Evolutionary conservation across 495 filamentous ascomycete species (phyloP).

Genomic region (Neurospora sp.): DNA sequence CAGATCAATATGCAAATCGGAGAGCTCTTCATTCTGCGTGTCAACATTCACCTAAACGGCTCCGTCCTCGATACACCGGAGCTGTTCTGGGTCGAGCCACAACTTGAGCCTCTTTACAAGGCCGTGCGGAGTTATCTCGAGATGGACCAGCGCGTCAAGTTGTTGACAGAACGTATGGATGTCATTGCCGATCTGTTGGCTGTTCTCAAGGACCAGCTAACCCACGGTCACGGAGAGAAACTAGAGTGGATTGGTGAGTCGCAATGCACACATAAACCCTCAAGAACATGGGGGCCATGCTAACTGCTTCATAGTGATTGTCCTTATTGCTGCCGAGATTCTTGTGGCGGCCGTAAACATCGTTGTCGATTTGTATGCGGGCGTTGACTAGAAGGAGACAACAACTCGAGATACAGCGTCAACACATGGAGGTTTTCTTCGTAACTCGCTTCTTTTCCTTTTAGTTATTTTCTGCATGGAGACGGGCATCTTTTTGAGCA

Average conservation of each 20-base stretch:
- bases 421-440: neutral
- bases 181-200: slow-evolving; percentile 92
- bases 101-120: slow-evolving; percentile 89
- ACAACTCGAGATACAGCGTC: neutral
- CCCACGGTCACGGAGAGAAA: slow-evolving; percentile 91
- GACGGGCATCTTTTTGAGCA: neutral
- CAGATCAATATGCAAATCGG: slow-evolving; percentile 99
- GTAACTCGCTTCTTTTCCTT: neutral
- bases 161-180: slow-evolving; percentile 81
- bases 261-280: neutral
- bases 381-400: slow-evolving; percentile 45
- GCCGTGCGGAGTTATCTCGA: slow-evolving; percentile 92
- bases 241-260: slow-evolving; percentile 87
- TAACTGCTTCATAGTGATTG: slow-evolving; percentile 53
- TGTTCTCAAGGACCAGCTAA: slow-evolving; percentile 92
- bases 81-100: slow-evolving; percentile 96
- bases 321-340: slow-evolving; percentile 94
- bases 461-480: neutral
- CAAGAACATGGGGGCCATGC: neutral
- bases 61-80: slow-evolving; percentile 95
- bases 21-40: slow-evolving; percentile 91
- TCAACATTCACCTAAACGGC: slow-evolving; percentile 96
- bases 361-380: slow-evolving; percentile 85
- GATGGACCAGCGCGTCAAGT: slow-evolving; percentile 89
- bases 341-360: slow-evolving; percentile 93